These are phyloP conservation scores for Fusarium concolor DNA, from an alignment of 2,329 filamentous ascomycete species.

Conservation along the genomic window DNA sequence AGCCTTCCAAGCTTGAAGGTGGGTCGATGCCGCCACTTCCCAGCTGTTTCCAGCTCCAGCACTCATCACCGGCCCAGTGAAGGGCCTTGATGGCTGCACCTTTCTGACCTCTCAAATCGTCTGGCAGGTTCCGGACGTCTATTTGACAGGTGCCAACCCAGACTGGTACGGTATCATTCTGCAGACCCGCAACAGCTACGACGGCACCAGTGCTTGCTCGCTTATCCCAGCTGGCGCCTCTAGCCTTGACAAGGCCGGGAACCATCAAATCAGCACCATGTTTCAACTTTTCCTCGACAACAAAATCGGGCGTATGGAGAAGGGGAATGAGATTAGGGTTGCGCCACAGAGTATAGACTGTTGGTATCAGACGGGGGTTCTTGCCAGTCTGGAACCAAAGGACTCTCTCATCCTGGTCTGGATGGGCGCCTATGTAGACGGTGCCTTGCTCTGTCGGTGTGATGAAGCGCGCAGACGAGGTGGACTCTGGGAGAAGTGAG, in stretches of 20 bases:
- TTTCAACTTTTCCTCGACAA: conserved; percentile 40
- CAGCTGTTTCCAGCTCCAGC: conserved; percentile 39
- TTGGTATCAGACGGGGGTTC: conserved; percentile 39
- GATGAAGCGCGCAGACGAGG: conserved; percentile 40
- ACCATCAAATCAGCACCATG: conserved; percentile 42
- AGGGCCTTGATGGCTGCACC: conserved; percentile 36
- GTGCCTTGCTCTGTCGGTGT: conserved; percentile 35
- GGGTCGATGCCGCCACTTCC: conserved; percentile 38
- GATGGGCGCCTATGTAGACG: conserved; percentile 36
- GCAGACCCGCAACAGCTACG: conserved; percentile 40
- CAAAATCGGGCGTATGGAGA: conserved; percentile 39
- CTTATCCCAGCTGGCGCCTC: conserved; percentile 26
- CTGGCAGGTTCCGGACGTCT: conserved; percentile 23
- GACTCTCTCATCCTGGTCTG: conserved; percentile 37
- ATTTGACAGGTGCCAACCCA: conserved; percentile 39
- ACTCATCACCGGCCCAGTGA: conserved; percentile 41
- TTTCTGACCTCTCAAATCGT: conserved; percentile 35
- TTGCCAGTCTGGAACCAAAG: conserved; percentile 43
- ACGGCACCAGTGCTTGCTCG: conserved; percentile 34
- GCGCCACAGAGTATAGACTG: conserved; percentile 41
- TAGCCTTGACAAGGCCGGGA: conserved; percentile 36
- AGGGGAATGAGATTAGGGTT: conserved; percentile 40
- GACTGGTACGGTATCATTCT: conserved; percentile 36
- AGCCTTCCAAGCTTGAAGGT: conserved; percentile 30
- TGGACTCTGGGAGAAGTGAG: conserved; percentile 40